Conservation (phyloP, 257 asterid species). For the Solanum gracilifrons region DNA sequence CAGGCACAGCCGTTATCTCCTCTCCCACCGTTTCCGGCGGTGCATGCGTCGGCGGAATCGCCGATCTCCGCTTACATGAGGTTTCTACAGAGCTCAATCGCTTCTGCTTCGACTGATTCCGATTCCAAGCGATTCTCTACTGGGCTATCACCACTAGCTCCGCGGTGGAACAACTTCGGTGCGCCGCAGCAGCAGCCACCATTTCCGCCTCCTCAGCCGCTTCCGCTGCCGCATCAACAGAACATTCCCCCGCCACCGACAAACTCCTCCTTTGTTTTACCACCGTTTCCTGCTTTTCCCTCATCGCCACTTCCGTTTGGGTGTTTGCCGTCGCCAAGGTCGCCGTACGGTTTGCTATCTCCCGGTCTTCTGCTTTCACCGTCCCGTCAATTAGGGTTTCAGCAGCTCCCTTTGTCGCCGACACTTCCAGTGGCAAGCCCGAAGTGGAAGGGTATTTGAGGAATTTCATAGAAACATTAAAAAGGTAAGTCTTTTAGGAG, state of each 20-base stretch:
- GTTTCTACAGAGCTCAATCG: slow-evolving; percentile 17
- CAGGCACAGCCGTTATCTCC: slow-evolving; percentile 26
- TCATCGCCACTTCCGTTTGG: slow-evolving; percentile 44
- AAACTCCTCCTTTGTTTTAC: slow-evolving; percentile 9
- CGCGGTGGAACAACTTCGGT: slow-evolving; percentile 11
- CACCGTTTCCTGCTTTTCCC: slow-evolving; percentile 23
- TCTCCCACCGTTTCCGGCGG: slow-evolving; percentile 63
- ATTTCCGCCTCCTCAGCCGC: slow-evolving; percentile 10
- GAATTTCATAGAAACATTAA: slow-evolving; percentile 5
- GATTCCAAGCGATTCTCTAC: background rate
- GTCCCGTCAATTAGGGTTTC: slow-evolving; percentile 65
- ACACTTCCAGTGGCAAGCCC: slow-evolving; percentile 67
- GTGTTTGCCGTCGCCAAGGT: slow-evolving; percentile 42
- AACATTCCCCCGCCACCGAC: slow-evolving; percentile 21
- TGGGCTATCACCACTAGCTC: background rate
- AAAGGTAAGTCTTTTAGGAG: slow-evolving; percentile 40
- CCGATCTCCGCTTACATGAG: slow-evolving; percentile 54
- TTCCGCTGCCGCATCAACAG: slow-evolving; percentile 8
- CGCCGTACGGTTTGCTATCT: slow-evolving; percentile 29
- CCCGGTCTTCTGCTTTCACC: slow-evolving; percentile 48
- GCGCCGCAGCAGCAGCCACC: slow-evolving; percentile 8
- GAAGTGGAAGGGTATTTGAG: slow-evolving; percentile 41
- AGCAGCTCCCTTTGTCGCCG: slow-evolving; percentile 72
- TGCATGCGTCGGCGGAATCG: slow-evolving; percentile 45
- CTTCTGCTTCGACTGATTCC: background rate